Conservation (phyloP, 192 early-diverging fungal genomes). For the Spinellus fusiger region DNA sequence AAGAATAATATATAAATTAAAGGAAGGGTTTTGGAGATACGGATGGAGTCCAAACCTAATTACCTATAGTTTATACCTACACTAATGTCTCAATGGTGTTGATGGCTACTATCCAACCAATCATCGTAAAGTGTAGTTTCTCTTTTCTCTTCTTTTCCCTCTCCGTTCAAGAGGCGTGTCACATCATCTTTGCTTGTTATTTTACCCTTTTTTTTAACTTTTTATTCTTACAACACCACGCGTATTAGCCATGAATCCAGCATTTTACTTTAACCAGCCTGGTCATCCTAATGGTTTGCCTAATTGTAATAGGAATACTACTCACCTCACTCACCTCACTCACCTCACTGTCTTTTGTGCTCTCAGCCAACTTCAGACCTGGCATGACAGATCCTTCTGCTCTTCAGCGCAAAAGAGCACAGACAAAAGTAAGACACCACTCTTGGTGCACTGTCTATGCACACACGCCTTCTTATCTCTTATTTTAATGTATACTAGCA, state of each 20-base stretch:
- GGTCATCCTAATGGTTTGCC: conserved; percentile 1
- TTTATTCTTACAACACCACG: background rate
- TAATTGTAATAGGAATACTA: conserved; percentile 1
- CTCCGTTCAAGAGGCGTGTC: too few species aligned
- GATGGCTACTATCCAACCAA: too few species aligned
- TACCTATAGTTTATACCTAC: too few species aligned
- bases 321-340: conserved; percentile 2
- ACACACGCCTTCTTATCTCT: background rate
- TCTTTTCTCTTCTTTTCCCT: too few species aligned
- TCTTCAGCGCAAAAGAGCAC: conserved; percentile 6
- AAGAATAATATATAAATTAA: too few species aligned
- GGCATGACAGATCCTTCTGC: conserved; percentile 2
- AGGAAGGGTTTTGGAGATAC: too few species aligned
- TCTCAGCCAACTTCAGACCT: background rate
- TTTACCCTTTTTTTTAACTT: too few species aligned
- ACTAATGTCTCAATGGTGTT: too few species aligned
- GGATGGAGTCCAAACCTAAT: too few species aligned
- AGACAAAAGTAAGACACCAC: conserved; percentile 2
- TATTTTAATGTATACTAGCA: background rate
- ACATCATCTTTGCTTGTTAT: too few species aligned
- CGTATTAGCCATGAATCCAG: conserved; percentile 1
- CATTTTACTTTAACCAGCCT: conserved; percentile 13
- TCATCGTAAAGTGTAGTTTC: too few species aligned
- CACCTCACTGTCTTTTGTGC: background rate
- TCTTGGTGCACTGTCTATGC: background rate